Base-by-base conservation (phyloP, 1,139 yeast species). In the Yamadazyma epiphylla region DNA sequence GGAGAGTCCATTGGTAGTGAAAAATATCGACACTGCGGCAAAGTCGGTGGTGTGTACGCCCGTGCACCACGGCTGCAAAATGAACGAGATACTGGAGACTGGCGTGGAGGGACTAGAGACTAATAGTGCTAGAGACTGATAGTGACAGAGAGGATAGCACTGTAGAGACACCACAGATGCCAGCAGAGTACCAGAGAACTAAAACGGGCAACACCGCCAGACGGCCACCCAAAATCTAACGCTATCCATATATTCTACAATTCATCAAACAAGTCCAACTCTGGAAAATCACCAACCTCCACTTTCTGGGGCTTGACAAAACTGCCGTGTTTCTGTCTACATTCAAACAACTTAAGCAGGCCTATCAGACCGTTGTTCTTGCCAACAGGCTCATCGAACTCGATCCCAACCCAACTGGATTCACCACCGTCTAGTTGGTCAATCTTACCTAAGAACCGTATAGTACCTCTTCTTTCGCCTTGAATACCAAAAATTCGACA, bases 361-460 rank as follows among this genome's bases (percentile, higher is more conserved):
- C 56, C 67, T 15, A 70, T 58, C 41, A 49, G 46, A 1, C 74
- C 74, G 38, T 60, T 55, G 37, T 67, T 67, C 42, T 61, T 62
- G 5, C 74, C 75, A 24, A 65, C 69, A 0, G 75, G 74, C 45
- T 68, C 74, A 38, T 69, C 74, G 35, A 67, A 68, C 39, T 68
- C 74, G 10, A 70, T 49, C 0, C 75, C 76, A 5, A 67, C 64
- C 76, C 77, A 67, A n/a, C 49, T 39, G 15, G 53, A 58, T 17
- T 64, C 66, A 0, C 66, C 60, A 24, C 55, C 45, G 43, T 77
- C 80, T 30, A 85, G 70, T 27, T 70, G 77, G 0, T 74, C 64
- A 4, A 89, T 77, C 29, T 58, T 60, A 0, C 97, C 97, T 8
- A 87, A 62, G 47, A 58, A 89, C 35, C 68, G 60, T 16, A 89